Evolutionary conservation across 2,329 filamentous ascomycete genomes (phyloP), one percentile per base, ranked within the genome.

Genomic region (Annulohypoxylon truncatum): DNA sequence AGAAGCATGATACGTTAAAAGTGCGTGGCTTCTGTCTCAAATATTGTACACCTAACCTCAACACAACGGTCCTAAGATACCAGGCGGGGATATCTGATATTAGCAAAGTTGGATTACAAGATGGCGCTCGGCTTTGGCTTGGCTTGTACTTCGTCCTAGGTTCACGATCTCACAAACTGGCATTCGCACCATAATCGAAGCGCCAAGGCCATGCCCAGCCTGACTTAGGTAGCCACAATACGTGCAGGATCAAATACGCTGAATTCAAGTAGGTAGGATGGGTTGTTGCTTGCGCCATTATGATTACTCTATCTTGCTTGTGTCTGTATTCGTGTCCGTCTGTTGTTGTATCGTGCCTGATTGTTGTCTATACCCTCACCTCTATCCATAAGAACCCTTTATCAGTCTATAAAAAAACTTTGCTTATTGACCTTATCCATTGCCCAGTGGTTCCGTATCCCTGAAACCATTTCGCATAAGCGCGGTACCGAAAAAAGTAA

Each of bases 341-440:
- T 64, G 65, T 28, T 51, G 52, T 59, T 59, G 18, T 58, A 31
- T 55, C 35, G 35, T 38, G n/a, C 35, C 35, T 7, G n/a, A 50
- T 51, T 54, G 20, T 44, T 57, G 46, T 63, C 56, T 65, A 57
- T 66, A 33, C 50, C 50, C 35, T 38, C 35, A n/a, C 35, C 57
- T 61, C 61, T 63, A 57, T 66, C 47, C 35, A 51, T 40, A 20
- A 54, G 22, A 44, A 57, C 42, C 56, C 48, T 55, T 48, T 64
- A 51, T 61, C 67, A 62, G 61, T 69, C 67, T 69, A 64, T 64
- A 47, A 38, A 35, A 4, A 38, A n/a, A n/a, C n/a, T 44, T 51
- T 44, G 52, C 28, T 35, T 28, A 6, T n/a, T 40, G 24, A 42
- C 50, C 50, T 48, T 48, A 35, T 58, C 53, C 66, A n/a, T 38